Conservation (phyloP, 1,139 yeast genomes). For the Pichia kudriavzevii region DNA sequence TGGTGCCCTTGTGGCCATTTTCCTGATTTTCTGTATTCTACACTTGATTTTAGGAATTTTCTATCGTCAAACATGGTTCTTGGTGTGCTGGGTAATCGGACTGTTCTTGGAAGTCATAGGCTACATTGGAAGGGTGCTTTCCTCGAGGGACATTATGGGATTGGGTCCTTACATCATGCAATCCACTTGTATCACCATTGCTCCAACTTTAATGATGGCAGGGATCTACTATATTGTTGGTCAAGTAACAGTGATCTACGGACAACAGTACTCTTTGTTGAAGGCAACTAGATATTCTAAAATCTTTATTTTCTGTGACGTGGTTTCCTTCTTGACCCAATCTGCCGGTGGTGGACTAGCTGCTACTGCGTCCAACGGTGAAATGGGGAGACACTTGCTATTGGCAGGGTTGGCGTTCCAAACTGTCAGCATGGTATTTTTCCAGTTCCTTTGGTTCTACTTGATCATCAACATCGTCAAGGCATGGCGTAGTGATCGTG, state of each 20-base stretch:
- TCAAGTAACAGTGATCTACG: constrained; percentile 59
- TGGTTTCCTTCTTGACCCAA: constrained; percentile 52
- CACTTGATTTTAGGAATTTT: too few relatives aligned
- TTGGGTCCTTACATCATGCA: constrained; percentile 5
- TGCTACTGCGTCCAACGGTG: neutral
- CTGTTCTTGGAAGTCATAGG: too few relatives aligned
- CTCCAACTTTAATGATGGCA: constrained; percentile 55
- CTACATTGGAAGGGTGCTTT: too few relatives aligned
- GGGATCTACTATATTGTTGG: constrained; percentile 71
- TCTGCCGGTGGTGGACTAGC: constrained; percentile 73
- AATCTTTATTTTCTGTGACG: constrained; percentile 12
- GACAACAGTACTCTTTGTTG: constrained; percentile 48
- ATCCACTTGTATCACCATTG: constrained; percentile 3
- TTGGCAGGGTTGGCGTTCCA: constrained; percentile 76
- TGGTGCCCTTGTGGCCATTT: too few relatives aligned
- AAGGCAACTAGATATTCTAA: constrained; percentile 20
- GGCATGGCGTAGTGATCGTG: constrained; percentile 19
- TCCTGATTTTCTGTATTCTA: too few relatives aligned
- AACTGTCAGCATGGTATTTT: constrained; percentile 63
- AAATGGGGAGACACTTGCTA: constrained; percentile 61
- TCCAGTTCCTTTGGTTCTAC: constrained; percentile 46
- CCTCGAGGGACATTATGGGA: too few relatives aligned
- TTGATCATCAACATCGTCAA: constrained; percentile 40
- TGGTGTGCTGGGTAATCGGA: too few relatives aligned
- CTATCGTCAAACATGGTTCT: too few relatives aligned